Evolutionary conservation across 257 asterid species (phyloP).

Genomic region (Fraxinus anomala): DNA sequence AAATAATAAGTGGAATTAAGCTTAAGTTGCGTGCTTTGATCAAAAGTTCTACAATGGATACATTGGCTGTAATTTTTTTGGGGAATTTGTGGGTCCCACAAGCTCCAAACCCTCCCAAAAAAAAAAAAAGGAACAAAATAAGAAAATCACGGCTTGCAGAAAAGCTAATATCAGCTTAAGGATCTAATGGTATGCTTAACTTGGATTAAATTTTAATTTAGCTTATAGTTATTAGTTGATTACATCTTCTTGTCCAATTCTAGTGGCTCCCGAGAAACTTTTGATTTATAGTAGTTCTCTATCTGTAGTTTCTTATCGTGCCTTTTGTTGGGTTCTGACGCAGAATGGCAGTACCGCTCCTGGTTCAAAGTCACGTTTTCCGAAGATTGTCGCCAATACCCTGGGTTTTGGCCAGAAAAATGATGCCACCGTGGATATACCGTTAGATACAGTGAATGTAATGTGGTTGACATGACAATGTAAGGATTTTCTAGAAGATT

Average conservation of each 20-base stretch:
- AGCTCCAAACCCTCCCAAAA: neutral
- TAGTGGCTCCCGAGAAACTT: constrained; percentile 17
- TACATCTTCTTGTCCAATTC: neutral
- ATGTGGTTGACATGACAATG: constrained; percentile 21
- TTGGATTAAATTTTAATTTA: neutral
- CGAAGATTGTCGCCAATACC: constrained; percentile 75
- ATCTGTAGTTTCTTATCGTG: neutral
- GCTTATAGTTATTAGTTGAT: neutral
- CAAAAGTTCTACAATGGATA: neutral
- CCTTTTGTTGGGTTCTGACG: constrained; percentile 24
- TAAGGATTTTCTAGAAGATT: constrained; percentile 19
- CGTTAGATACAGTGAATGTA: constrained; percentile 83
- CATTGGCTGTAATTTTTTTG: neutral
- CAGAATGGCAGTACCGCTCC: constrained; percentile 71
- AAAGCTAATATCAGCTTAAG: neutral
- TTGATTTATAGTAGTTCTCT: neutral
- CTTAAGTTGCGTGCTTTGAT: neutral
- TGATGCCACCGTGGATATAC: constrained; percentile 93
- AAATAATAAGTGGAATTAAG: neutral
- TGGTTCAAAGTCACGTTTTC: constrained; percentile 73
- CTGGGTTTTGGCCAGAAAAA: constrained; percentile 95
- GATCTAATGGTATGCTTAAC: neutral
- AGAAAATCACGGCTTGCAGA: neutral
- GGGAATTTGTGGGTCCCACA: neutral
- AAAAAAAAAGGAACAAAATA: neutral